These are phyloP conservation scores for Fusarium albidum DNA, from an alignment of 2,329 filamentous ascomycete species.

Conservation along the genomic window DNA sequence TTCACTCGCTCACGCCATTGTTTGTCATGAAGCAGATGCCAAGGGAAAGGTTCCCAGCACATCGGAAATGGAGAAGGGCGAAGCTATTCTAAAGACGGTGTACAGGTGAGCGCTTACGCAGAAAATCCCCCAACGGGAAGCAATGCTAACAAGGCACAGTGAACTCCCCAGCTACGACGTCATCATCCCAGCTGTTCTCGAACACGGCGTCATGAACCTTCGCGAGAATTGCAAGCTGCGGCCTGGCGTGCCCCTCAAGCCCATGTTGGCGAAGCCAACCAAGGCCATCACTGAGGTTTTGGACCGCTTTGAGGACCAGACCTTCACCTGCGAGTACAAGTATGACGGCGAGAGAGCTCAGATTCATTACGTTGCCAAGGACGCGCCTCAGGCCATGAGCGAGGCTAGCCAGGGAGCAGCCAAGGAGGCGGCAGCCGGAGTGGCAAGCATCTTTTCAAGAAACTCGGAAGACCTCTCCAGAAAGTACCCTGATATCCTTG, in stretches of 20 bases:
- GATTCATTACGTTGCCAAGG: slow-evolving; percentile 93
- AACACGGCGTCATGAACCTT: slow-evolving; percentile 85
- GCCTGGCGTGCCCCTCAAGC: slow-evolving; percentile 93
- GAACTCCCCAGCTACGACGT: slow-evolving; percentile 95
- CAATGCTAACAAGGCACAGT: slow-evolving; percentile 59
- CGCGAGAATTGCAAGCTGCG: slow-evolving; percentile 88
- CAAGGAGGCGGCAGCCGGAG: slow-evolving; percentile 73
- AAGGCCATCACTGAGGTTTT: slow-evolving; percentile 98
- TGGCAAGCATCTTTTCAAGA: slow-evolving; percentile 93
- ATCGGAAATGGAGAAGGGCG: slow-evolving; percentile 81
- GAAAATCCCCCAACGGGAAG: not conserved
- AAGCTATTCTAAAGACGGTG: slow-evolving; percentile 86
- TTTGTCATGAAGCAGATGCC: slow-evolving; percentile 80
- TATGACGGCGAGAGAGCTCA: slow-evolving; percentile 99
- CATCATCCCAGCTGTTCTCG: slow-evolving; percentile 87
- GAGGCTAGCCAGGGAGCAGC: slow-evolving; percentile 67
- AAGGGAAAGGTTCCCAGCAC: slow-evolving; percentile 76
- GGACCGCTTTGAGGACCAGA: slow-evolving; percentile 93
- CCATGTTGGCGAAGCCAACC: slow-evolving; percentile 98
- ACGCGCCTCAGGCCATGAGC: slow-evolving; percentile 74
- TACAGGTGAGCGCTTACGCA: slow-evolving; percentile 71
- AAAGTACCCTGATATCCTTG: slow-evolving; percentile 96
- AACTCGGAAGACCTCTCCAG: slow-evolving; percentile 97
- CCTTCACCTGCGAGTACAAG: slow-evolving; percentile 98
- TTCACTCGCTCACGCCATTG: slow-evolving; percentile 86